phyloP scores from a whole-genome alignment of 106 monocot species.

The Posidonia australis region DNA sequence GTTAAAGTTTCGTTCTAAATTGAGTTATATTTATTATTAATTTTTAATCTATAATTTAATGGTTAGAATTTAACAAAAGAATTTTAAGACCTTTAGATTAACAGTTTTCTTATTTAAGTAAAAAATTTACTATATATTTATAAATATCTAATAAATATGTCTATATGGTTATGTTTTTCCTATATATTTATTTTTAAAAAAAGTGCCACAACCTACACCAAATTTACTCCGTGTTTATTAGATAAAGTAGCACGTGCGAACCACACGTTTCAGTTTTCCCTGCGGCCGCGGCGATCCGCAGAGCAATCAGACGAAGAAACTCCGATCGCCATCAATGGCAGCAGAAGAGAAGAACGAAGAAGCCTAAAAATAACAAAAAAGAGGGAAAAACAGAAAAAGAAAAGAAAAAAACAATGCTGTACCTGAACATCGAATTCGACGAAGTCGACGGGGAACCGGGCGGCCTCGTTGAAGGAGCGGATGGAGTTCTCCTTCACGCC shows the following conservation, averaged over 20 bases:
- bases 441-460: constrained; percentile 60
- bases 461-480: constrained; percentile 65
- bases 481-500: constrained; percentile 77
- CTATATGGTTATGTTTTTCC: too few relatives aligned
- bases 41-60: too few relatives aligned
- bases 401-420: not conserved
- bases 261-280: not conserved
- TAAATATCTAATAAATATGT: too few relatives aligned
- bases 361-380: not conserved
- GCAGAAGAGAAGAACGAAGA: not conserved
- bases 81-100: too few relatives aligned
- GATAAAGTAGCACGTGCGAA: not conserved
- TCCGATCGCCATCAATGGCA: not conserved
- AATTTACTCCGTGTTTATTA: not conserved
- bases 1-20: too few relatives aligned
- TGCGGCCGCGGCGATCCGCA: not conserved
- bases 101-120: too few relatives aligned
- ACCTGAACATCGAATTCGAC: constrained; percentile 98
- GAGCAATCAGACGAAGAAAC: too few relatives aligned
- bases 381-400: not conserved
- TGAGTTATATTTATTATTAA: too few relatives aligned
- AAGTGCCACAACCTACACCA: not conserved
- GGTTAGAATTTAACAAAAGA: too few relatives aligned
- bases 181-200: too few relatives aligned
- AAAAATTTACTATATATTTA: too few relatives aligned